Base-by-base conservation (phyloP, 768 basidiomycete genomes). In the Leccinum rimulosum region DNA sequence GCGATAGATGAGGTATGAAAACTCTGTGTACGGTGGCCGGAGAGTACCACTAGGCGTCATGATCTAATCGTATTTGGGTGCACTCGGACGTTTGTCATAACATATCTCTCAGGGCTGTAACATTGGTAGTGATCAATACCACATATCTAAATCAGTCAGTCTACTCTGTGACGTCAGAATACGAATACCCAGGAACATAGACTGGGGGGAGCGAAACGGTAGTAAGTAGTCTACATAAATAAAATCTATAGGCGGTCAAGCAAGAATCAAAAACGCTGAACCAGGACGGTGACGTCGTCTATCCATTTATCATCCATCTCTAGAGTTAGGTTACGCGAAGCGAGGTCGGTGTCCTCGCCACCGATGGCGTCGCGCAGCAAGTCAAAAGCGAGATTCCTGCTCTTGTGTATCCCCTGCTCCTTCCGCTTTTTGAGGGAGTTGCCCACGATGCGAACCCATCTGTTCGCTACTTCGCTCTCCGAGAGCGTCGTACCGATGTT, bases 261-360 rank as follows among this genome's bases (percentile, higher is more conserved):
- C 38, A 15, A 51, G 52, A 36, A 59, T 71, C 62, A 71, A 19
- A 77, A 66, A 54, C 72, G 72, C 56, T 79, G 80, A 52, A 82
- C 75, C 22, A 81, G 57, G 27, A 81, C 71, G 8, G 80, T 81
- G 19, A 78, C 74, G 59, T 81, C 80, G 60, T 81, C 81, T 69
- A 82, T 76, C 80, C 80, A 81, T 56, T 74, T 74, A 40, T 78
- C 79, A 56, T 77, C 77, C 75, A 80, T 81, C 68, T 81, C 81
- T 48, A 81, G 70, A 8, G 80, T 82, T 33, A 81, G 55, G 48
- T 74, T 76, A 61, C 74, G 73, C n/a, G 80, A 81, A 12, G 73
- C 75, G 6, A 73, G 68, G 17, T 72, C 68, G 12, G 64, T 58
- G 59, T 82, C 73, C 15, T 73, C 69, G 27, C 80, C 80, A 8